A percentile compares a stretch with the other conserved stretches of the same genome.
Evolutionary conservation across 768 basidiomycete species (phyloP).

Genomic region (Sistotremastrum niveocremeum): DNA sequence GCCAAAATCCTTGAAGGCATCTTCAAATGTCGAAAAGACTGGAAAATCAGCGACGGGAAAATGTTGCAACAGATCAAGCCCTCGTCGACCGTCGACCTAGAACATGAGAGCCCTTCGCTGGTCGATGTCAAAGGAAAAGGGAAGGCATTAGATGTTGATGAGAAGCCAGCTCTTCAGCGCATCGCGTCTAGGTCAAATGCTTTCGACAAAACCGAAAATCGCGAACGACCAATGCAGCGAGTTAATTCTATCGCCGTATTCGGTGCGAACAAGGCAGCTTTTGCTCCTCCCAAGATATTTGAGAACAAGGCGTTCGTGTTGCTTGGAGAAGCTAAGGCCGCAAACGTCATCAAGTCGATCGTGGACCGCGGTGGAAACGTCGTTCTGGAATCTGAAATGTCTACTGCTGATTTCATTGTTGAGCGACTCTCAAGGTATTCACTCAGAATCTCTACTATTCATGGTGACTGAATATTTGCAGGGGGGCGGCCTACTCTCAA

Average conservation of each 20-base stretch:
- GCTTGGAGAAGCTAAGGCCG: constrained; percentile 52
- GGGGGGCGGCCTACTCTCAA: background rate
- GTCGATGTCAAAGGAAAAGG: too few relatives aligned
- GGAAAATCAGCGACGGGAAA: too few relatives aligned
- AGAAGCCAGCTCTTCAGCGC: background rate
- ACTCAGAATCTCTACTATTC: background rate
- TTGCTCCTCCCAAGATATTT: constrained; percentile 27
- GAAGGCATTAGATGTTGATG: too few relatives aligned
- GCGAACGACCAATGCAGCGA: background rate
- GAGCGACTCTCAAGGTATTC: constrained; percentile 62
- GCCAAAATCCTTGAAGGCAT: too few relatives aligned
- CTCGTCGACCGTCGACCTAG: too few relatives aligned
- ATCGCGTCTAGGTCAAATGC: background rate
- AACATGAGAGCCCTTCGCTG: too few relatives aligned
- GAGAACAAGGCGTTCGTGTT: constrained; percentile 41
- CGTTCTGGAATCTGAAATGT: constrained; percentile 27
- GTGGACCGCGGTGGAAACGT: constrained; percentile 44
- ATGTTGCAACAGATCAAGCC: too few relatives aligned
- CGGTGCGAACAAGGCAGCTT: background rate
- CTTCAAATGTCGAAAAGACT: too few relatives aligned
- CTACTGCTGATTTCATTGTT: constrained; percentile 48
- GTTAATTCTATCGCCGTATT: background rate
- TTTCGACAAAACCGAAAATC: background rate
- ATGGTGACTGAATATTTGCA: background rate
- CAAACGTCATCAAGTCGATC: constrained; percentile 45